These are phyloP conservation scores for Fusarium clavum DNA, from an alignment of 2,329 filamentous ascomycete species.

Conservation along the genomic window DNA sequence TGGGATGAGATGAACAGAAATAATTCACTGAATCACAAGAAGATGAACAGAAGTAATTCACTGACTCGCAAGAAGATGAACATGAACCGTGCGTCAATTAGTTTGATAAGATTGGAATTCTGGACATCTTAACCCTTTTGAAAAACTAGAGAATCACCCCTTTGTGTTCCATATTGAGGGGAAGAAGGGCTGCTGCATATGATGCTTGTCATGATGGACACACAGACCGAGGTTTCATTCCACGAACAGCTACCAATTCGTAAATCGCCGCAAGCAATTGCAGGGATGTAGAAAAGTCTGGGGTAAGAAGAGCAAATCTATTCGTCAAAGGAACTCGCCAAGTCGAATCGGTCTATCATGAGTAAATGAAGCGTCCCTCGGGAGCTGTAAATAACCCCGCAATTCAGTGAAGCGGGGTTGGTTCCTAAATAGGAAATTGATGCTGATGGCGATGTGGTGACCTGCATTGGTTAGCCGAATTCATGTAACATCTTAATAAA, in stretches of 20 bases:
- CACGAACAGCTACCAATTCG: slow-evolving; percentile 36
- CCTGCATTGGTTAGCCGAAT: slow-evolving; percentile 45
- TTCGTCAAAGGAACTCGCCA: slow-evolving; percentile 25
- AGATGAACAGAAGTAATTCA: slow-evolving; percentile 5
- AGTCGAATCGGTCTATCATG: slow-evolving; percentile 4
- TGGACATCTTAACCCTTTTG: background rate
- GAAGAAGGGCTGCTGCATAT: slow-evolving; percentile 1
- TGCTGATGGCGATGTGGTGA: slow-evolving; percentile 41
- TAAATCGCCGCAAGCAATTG: background rate
- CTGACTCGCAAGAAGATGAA: background rate
- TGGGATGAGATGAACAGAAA: background rate
- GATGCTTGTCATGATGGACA: slow-evolving; percentile 12
- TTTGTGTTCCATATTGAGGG: slow-evolving; percentile 7
- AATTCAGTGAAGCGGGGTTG: slow-evolving; percentile 26
- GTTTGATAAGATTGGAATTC: background rate
- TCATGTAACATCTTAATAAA: background rate
- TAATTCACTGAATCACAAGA: slow-evolving; percentile 1
- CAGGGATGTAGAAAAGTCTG: slow-evolving; percentile 20
- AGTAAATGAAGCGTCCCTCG: slow-evolving; percentile 18
- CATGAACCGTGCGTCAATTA: background rate
- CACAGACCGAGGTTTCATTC: slow-evolving; percentile 23
- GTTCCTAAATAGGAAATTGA: slow-evolving; percentile 17
- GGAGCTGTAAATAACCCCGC: slow-evolving; percentile 28
- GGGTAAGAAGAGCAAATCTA: slow-evolving; percentile 13
- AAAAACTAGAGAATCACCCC: background rate